Evolutionary conservation across 305 asterid species (phyloP), one percentile per base, ranked within the genome.

Genomic region (Stenogyne calaminthoides): DNA sequence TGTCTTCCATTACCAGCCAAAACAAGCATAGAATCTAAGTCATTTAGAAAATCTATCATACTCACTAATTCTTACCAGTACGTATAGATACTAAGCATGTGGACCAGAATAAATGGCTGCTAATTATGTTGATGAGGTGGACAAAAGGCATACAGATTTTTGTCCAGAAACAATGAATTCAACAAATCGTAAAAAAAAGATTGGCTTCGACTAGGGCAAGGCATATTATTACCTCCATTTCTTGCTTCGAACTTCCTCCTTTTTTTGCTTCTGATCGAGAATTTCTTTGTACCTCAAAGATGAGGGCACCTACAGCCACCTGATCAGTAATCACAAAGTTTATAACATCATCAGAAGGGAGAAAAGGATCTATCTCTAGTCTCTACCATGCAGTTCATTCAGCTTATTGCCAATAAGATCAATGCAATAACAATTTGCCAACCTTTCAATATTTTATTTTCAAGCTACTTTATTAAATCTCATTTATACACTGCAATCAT

Each of bases 231-330:
- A 94, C 98, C 97, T 94, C 97, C 80, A 88, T 66, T 79, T 94
- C 97, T 71, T 84, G 83, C 78, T 62, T 88, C 97, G 96, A 29
- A 80, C 63, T 77, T 88, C 99, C 88, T 94, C 97, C 84, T 94
- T 91, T 80, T n/a, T 81, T 91, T 54, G 97, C 99, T 85, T 94
- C 97, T 73, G 97, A 87, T 59, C 97, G 85, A 73, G 97, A 56
- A 81, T 76, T 90, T 87, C 99, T 88, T 79, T 94, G 99, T 84
- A 85, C 88, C 89, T 94, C 99, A 84, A 94, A 90, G 62, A 74
- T 75, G 74, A 91, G 78, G 27, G 89, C 96, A 81, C 84, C 96
- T 47, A 86, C 97, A 74, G 86, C 99, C 63, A 94, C 99, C 97
- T 91, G 66, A 76, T 76, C n/a, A n/a, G n/a, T n/a, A n/a, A n/a